Evolutionary conservation across 768 basidiomycete genomes (phyloP), one percentile per base, ranked within the genome.

Genomic region (Amanita exitialis): DNA sequence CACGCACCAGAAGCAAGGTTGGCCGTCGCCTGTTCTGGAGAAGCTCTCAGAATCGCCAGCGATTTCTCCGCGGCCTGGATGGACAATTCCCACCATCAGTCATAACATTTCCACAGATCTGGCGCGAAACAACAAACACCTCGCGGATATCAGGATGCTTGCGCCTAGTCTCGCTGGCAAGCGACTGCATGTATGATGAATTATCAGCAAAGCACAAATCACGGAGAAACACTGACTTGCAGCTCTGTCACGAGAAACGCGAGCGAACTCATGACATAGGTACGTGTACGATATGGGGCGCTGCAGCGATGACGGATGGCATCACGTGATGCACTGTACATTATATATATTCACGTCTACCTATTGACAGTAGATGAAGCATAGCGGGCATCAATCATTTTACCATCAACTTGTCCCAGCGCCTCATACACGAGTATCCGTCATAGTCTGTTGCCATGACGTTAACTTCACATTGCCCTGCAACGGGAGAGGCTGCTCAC

Each of bases 101-200:
- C 20, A 21, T 18, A 6, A 8, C 27, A 6, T 18, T 32, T 13
- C 10, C n/a, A 21, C 5, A 16, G 13, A 49, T 16, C 27, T 27
- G 7, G 42, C 16, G 28, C 16, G 39, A 13, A 49, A 32, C 4
- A 37, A 66, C 65, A 61, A 63, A 62, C 54, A 93, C 92, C 79
- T 95, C 93, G 62, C 89, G 86, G 58, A 96, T 90, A 63, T 96
- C 93, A 18, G 91, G 90, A 65, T 94, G 84, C 58, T 88, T 90
- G 53, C 93, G 72, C 59, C 83, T 78, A 21, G 90, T 90, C 71
- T 95, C 94, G 59, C 85, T 89, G 7, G 90, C 81, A 57, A 97
- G 67, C 35, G 92, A 86, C 86, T 92, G 50, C 5, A 53, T 18
- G n/a, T 18, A 21, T n/a, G 35, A 27, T 8, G 18, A 35, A 18